Evolutionary conservation across 2,329 filamentous ascomycete genomes (phyloP).

Genomic region (Pseudopyrenochaeta lycopersici): DNA sequence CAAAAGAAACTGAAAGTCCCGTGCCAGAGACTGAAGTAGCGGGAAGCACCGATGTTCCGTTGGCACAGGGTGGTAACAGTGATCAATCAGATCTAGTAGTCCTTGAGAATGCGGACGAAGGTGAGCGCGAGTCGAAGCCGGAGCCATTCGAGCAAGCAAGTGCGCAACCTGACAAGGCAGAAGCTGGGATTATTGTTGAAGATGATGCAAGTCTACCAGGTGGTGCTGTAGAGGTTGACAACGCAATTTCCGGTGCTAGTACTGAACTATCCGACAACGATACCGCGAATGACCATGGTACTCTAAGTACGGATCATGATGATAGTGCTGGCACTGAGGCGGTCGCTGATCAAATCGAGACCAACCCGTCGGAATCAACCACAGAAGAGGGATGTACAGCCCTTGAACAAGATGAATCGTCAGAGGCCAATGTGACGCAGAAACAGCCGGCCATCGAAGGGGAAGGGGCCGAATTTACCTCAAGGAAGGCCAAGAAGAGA

Average conservation of each 20-base stretch:
- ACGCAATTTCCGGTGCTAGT: background rate
- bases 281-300: background rate
- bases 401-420: background rate
- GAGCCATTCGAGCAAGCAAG: background rate
- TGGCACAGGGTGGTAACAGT: constrained; percentile 6
- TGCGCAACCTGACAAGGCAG: background rate
- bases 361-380: background rate
- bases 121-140: background rate
- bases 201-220: background rate
- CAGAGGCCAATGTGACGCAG: background rate
- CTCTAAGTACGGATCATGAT: background rate
- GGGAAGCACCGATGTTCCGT: constrained; percentile 4
- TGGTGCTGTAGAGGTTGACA: background rate
- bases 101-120: background rate
- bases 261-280: background rate
- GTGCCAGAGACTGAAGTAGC: constrained; percentile 2
- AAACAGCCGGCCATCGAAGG: background rate
- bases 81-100: constrained; percentile 9
- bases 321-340: background rate
- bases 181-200: background rate
- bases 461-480: background rate
- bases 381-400: background rate
- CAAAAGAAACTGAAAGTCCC: background rate
- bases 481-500: background rate
- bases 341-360: background rate